phyloP scores from a whole-genome alignment of 1,284 basidiomycete species.

The Afroboletus lepidellus region DNA sequence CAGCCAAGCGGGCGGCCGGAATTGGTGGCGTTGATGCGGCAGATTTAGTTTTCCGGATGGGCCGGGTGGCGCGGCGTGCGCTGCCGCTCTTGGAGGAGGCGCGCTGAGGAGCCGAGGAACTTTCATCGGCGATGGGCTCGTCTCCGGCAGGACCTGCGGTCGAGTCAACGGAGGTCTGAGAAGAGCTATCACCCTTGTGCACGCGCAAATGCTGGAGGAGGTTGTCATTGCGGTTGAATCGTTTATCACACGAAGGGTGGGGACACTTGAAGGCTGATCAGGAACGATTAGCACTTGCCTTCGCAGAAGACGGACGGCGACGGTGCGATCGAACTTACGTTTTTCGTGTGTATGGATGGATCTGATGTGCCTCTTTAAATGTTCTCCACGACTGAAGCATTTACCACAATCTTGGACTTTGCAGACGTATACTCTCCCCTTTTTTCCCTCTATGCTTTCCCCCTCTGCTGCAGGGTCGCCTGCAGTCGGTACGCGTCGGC shows the following conservation, averaged over 20 bases:
- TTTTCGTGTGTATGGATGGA: conserved; percentile 78
- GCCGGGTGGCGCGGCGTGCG: conserved; percentile 30
- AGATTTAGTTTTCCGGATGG: conserved; percentile 37
- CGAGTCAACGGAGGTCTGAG: conserved; percentile 37
- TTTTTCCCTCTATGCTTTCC: conserved; percentile 37
- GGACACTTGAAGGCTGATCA: conserved; percentile 57
- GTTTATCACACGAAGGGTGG: conserved; percentile 53
- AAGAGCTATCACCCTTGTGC: conserved; percentile 45
- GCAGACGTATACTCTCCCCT: conserved; percentile 57
- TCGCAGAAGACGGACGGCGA: conserved; percentile 12
- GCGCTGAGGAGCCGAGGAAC: conserved; percentile 26
- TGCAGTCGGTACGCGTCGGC: conserved; percentile 61
- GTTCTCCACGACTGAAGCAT: conserved; percentile 72
- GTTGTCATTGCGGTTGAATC: conserved; percentile 65
- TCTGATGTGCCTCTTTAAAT: conserved; percentile 75
- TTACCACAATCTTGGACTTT: conserved; percentile 68
- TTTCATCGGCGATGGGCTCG: conserved; percentile 24
- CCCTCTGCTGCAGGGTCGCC: conserved; percentile 26
- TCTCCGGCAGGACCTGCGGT: conserved; percentile 26
- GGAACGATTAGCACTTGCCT: conserved; percentile 23
- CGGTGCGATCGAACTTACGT: conserved; percentile 48
- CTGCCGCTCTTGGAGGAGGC: conserved; percentile 21
- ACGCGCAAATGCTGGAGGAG: conserved; percentile 59
- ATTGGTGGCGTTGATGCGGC: conserved; percentile 36
- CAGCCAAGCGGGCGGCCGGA: conserved; percentile 35